phyloP scores from a whole-genome alignment of 2,329 filamentous ascomycete genomes.

The Penicillium crustosum region DNA sequence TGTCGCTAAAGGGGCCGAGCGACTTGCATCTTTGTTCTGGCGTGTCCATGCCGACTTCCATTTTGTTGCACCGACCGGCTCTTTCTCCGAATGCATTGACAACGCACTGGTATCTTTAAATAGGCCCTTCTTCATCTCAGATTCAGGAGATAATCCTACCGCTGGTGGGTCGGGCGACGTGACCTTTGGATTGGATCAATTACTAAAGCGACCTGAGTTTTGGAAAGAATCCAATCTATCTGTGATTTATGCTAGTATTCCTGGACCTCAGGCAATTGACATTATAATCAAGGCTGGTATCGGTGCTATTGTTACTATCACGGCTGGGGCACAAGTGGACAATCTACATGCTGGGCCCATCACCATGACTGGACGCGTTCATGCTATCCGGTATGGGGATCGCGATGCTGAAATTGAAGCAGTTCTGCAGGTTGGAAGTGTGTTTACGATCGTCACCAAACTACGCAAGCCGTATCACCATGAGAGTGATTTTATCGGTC shows the following conservation, averaged over 20 bases:
- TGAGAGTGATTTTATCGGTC: slow-evolving; percentile 53
- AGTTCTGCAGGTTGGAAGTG: slow-evolving; percentile 52
- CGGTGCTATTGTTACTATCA: slow-evolving; percentile 52
- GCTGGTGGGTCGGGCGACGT: slow-evolving; percentile 57
- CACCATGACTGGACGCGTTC: slow-evolving; percentile 52
- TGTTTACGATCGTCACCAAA: slow-evolving; percentile 55
- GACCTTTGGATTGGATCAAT: slow-evolving; percentile 51
- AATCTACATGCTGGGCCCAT: slow-evolving; percentile 50
- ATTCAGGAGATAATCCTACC: slow-evolving; percentile 58
- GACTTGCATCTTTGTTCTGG: slow-evolving; percentile 52
- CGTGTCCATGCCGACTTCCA: slow-evolving; percentile 47
- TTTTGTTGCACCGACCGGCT: slow-evolving; percentile 55
- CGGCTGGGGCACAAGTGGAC: slow-evolving; percentile 53
- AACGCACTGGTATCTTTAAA: slow-evolving; percentile 42
- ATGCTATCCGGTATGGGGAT: slow-evolving; percentile 54
- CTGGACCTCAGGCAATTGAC: slow-evolving; percentile 47
- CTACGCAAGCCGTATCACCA: slow-evolving; percentile 56
- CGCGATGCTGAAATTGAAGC: slow-evolving; percentile 50
- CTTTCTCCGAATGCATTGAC: slow-evolving; percentile 50
- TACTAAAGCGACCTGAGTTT: slow-evolving; percentile 51
- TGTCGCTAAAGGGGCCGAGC: slow-evolving; percentile 45
- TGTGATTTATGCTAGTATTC: slow-evolving; percentile 57
- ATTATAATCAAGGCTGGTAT: slow-evolving; percentile 48
- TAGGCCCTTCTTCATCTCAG: slow-evolving; percentile 55
- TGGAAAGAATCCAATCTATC: slow-evolving; percentile 37